Base-by-base conservation (phyloP, 495 filamentous ascomycete genomes). In the Tuber calosporum region DNA sequence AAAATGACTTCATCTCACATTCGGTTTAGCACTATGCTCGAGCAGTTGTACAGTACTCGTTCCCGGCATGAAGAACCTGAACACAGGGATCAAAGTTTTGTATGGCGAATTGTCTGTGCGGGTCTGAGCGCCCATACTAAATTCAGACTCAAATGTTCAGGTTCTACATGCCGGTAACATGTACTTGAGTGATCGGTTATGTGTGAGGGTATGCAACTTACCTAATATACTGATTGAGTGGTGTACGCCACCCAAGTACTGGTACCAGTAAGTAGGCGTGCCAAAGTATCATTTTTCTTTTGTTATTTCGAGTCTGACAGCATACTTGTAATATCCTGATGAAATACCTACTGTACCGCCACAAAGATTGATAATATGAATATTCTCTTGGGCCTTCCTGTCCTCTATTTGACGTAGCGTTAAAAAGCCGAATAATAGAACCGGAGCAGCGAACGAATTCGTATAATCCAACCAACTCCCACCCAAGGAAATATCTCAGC, bases 1-100 rank as follows among this genome's bases (percentile, higher is more conserved):
- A 62, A 62, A 62, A 34, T 62, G 53, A 62, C 53, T 62, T 62
- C 53, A 62, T 34, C 53, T 62, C 26, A 62, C 53, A 62, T 62
- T 62, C 4, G 53, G 53, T 1, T 62, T 62, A 62, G 53, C 26
- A 62, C 5, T 0, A 34, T 34, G 4, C 13, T 30, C 53, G 13
- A 62, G 26, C 19, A 53, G 11, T 40, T 40, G 39, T 9, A n/a
- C 42, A 20, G 17, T 11, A 41, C 40, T 1, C 1, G 3, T 11
- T 11, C 40, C 13, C 5, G n/a, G n/a, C n/a, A n/a, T n/a, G n/a
- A n/a, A n/a, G n/a, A n/a, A n/a, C n/a, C n/a, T n/a, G n/a, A n/a
- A n/a, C n/a, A n/a, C n/a, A n/a, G n/a, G n/a, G n/a, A n/a, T n/a
- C n/a, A n/a, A n/a, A n/a, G n/a, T n/a, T n/a, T n/a, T n/a, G n/a